Evolutionary conservation across 306 rosid genomes (phyloP), one percentile per base, ranked within the genome.

Genomic region (Acacia crassicarpa): DNA sequence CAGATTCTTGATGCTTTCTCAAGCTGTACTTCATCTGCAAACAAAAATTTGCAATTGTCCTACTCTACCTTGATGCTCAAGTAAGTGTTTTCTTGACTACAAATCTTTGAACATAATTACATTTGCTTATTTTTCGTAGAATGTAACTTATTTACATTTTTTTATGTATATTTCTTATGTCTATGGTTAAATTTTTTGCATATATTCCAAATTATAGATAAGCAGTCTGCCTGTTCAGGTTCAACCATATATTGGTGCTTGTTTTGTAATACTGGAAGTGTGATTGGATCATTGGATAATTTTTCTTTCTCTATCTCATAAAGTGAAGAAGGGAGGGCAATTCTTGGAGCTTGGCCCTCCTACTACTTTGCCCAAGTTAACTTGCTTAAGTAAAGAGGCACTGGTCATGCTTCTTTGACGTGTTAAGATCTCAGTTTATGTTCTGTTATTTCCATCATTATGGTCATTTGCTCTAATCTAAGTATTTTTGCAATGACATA

Each of bases 1-100:
- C 94, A 95, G 99, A 85, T 95, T 89, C 90, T 95, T 84, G 97
- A 95, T 85, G 89, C 91, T 43, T 95, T 91, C 86, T 95, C 98
- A 70, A 85, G 91, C 80, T 92, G 90, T 84, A 85, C 74, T 91
- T 83, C 94, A 53, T 89, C 98, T 73, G 78, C 97, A 46, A 95
- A 93, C 87, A 95, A 93, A 93, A 88, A 85, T 76, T 72, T 95
- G 85, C 96, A 92, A 77, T 72, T 95, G 79, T 83, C 98, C 19
- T 91, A 87, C 83, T 88, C 99, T 81, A 93, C 99, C 83, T 83
- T 93, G 84, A 81, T 95, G 81, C 91, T 95, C 80, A 95, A 95
- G 99, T 93, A 92, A 93, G 98, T 82, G 25, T 77, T 61, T 74
- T 63, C 44, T 69, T 69, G 69, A 53, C 62, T 22, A 2, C 68